Base-by-base conservation (phyloP, 805 yeast species). In the Yamadazyma sp. region DNA sequence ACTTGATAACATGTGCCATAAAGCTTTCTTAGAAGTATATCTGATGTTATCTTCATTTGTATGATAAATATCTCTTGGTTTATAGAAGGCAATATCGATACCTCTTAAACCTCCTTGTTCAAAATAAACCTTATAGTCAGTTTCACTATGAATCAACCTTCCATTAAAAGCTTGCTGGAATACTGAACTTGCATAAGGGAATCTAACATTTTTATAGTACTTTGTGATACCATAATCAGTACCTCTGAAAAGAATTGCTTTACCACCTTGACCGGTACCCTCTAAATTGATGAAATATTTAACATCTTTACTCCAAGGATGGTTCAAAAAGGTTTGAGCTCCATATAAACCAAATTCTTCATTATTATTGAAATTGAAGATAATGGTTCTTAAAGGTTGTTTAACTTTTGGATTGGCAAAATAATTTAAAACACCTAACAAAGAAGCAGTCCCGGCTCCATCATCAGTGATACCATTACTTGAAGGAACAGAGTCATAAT, bases 261-360 rank as follows among this genome's bases (percentile, higher is more conserved):
- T 77, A 4, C 93, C 89, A 17, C 96, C 96, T 1, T 93, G 83
- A 2, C 96, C 96, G 0, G 96, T 86, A 12, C 96, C 96, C 64
- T 88, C 97, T 43, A 88, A 62, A 54, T 89, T 89, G 45, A 88
- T 67, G 38, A 89, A 82, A 50, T 73, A 82, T 26, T 64, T 65
- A 2, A 83, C 78, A 11, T 74, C 56, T 25, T 69, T 58, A 15
- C 76, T 68, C 91, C 94, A 84, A 12, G 82, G 80, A 54, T 87
- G 95, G 21, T 71, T 55, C 35, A 84, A 59, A 48, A 86, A 87
- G 0, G 82, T 73, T 29, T 71, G 69, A 0, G 96, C 95, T 4
- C 97, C 97, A 36, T 80, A 62, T 20, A 89, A 66, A 0, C 95
- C 95, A 57, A 86, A 82, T 51, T 88, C 97, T 55, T 88, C 97